Base-by-base conservation (phyloP, 2,329 filamentous ascomycete genomes). In the Cephalotrichum gorgonifer region DNA sequence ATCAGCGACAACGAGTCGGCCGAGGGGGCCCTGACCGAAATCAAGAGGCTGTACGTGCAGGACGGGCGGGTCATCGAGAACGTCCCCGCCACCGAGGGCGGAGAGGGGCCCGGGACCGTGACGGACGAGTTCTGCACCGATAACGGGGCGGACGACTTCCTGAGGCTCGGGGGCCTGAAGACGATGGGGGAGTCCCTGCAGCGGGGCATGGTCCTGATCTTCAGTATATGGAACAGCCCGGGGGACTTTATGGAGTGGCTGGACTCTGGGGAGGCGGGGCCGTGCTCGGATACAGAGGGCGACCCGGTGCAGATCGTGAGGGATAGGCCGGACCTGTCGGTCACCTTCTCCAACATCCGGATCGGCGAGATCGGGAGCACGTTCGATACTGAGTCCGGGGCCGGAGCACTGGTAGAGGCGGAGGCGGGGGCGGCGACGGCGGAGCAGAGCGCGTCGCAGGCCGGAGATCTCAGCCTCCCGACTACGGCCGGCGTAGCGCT, bases 361-460 rank as follows among this genome's bases (percentile, higher is more conserved):
- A 78, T 75, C 69, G 78, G 78, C 14, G 75, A 81, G 54, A 74
- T 81, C 56, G 75, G 71, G 3, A 75, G 74, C 17, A 81, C 73
- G 1, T 75, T 66, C 47, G 50, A 55, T 47, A 38, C 52, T 1
- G 23, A 49, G 30, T 54, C 25, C 33, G 44, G 30, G n/a, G n/a
- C n/a, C 9, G 28, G 35, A 26, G 33, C 38, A n/a, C 44, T 22
- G 15, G 9, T 4, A 20, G 35, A 7, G 17, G 11, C 17, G n/a
- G n/a, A n/a, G n/a, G 17, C n/a, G 17, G 33, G 33, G 3, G 14
- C 33, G n/a, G 33, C 33, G 12, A 12, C 6, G 6, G 33, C 12
- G 33, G 33, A 20, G 33, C n/a, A 38, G n/a, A 17, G 20, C 5
- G 33, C 8, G 33, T n/a, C n/a, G 14, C 15, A 14, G 12, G n/a